A percentile compares a stretch with the other conserved stretches of the same genome.
These are phyloP conservation scores for Stemphylium vesicarium DNA, from an alignment of 2,329 filamentous ascomycete species.

Conservation along the genomic window DNA sequence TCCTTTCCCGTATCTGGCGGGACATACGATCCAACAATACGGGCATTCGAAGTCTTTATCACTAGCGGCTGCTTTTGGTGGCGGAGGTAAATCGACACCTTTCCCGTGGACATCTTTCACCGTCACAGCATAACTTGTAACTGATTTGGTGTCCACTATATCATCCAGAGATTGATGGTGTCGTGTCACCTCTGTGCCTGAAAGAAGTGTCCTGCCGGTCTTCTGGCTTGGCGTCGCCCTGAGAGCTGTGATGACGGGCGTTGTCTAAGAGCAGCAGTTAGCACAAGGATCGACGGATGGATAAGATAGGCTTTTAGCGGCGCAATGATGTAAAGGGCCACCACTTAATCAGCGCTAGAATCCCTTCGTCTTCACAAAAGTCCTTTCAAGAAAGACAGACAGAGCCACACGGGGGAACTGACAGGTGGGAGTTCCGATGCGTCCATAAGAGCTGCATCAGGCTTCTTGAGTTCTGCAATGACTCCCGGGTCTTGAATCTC, in stretches of 20 bases:
- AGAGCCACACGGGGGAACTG: too few species aligned
- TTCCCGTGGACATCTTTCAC: conserved; percentile 44
- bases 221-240: conserved; percentile 40
- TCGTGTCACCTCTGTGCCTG: conserved; percentile 47
- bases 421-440: conserved; percentile 15
- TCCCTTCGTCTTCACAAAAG: too few species aligned
- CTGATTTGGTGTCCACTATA: conserved; percentile 44
- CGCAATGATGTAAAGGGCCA: too few species aligned
- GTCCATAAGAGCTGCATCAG: conserved; percentile 18
- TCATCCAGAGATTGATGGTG: conserved; percentile 48
- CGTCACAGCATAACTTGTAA: conserved; percentile 47
- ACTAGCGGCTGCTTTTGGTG: conserved; percentile 39
- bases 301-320: background rate
- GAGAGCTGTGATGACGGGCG: conserved; percentile 3
- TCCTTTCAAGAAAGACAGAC: too few species aligned
- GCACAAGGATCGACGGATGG: background rate
- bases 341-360: too few species aligned
- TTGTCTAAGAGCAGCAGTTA: background rate
- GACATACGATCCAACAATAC: conserved; percentile 49
- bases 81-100: conserved; percentile 43
- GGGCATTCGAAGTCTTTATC: conserved; percentile 49
- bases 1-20: conserved; percentile 43
- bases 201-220: conserved; percentile 43
- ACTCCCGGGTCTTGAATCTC: conserved; percentile 10
- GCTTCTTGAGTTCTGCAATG: conserved; percentile 7